Evolutionary conservation across 2,329 filamentous ascomycete species (phyloP).

Genomic region (Erysiphe pulchra): DNA sequence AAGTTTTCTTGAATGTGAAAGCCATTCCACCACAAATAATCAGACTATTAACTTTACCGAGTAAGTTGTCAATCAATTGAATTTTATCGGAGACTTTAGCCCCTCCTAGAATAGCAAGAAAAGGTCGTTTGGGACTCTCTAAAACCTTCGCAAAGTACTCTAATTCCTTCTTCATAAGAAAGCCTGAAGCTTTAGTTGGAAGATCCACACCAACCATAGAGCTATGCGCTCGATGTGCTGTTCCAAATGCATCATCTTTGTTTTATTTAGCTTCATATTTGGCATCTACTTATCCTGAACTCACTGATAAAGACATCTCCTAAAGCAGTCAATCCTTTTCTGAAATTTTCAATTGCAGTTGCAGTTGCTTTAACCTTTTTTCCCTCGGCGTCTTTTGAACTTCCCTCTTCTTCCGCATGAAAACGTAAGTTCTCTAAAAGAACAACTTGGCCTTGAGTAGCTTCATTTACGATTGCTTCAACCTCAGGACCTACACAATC

Average conservation of each 20-base stretch:
- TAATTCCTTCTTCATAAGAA: constrained; percentile 99
- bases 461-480: constrained; percentile 70
- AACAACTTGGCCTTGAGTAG: constrained; percentile 57
- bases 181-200: constrained; percentile 88
- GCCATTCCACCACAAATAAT: constrained; percentile 97
- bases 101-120: constrained; percentile 94
- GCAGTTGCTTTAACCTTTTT: constrained; percentile 98
- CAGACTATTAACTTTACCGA: constrained; percentile 91
- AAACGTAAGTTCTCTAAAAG: constrained; percentile 96
- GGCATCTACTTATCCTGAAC: constrained; percentile 14
- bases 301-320: constrained; percentile 91
- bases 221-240: constrained; percentile 92
- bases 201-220: constrained; percentile 97
- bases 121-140: constrained; percentile 76
- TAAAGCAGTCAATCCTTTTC: constrained; percentile 79
- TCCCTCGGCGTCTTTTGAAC: constrained; percentile 73
- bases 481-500: constrained; percentile 80
- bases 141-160: constrained; percentile 98
- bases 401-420: constrained; percentile 95
- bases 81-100: constrained; percentile 99
- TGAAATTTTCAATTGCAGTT: constrained; percentile 73
- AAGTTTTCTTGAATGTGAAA: constrained; percentile 99
- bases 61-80: constrained; percentile 94
- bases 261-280: constrained; percentile 3
- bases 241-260: constrained; percentile 89